A percentile compares a stretch with the other conserved stretches of the same genome.
phyloP scores from a whole-genome alignment of 2,329 filamentous ascomycete species.

The Fusarium siculi region DNA sequence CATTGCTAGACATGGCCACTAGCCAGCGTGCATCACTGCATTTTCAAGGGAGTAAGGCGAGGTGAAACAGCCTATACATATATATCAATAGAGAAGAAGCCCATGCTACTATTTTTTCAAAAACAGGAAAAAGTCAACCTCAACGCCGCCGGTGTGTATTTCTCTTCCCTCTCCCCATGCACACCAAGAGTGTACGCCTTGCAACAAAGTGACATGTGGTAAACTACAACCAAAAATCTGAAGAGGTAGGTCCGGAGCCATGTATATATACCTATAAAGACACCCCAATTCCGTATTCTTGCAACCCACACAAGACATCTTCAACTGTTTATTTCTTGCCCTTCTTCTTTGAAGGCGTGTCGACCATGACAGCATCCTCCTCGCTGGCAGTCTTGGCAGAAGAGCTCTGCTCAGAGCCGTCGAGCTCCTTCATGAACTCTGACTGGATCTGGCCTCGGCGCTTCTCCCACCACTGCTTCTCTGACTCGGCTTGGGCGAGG shows the following conservation, averaged over 20 bases:
- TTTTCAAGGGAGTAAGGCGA: slow-evolving; percentile 35
- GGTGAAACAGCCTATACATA: slow-evolving; percentile 13
- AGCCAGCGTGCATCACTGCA: slow-evolving; percentile 40
- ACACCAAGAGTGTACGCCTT: slow-evolving; percentile 1
- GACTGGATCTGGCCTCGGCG: slow-evolving; percentile 77
- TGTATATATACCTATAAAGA: neutral
- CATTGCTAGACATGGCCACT: slow-evolving; percentile 32
- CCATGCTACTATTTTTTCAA: slow-evolving; percentile 29
- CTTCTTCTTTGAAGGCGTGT: slow-evolving; percentile 67
- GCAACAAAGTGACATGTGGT: slow-evolving; percentile 4
- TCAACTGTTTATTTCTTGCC: slow-evolving; percentile 56
- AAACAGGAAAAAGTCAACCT: neutral
- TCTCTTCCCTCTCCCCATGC: neutral
- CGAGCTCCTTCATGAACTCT: slow-evolving; percentile 87
- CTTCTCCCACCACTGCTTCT: slow-evolving; percentile 94
- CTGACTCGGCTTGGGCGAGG: slow-evolving; percentile 74
- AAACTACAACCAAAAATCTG: slow-evolving; percentile 18
- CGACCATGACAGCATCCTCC: slow-evolving; percentile 76
- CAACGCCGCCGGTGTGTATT: slow-evolving; percentile 29
- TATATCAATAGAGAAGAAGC: slow-evolving; percentile 37
- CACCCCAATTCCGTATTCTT: neutral
- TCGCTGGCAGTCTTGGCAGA: slow-evolving; percentile 52
- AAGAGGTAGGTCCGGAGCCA: neutral
- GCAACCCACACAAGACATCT: neutral
- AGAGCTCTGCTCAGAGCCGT: slow-evolving; percentile 66